Conservation (phyloP, 108 stramenopile genomes). For the Aurantiochytrium sp. region DNA sequence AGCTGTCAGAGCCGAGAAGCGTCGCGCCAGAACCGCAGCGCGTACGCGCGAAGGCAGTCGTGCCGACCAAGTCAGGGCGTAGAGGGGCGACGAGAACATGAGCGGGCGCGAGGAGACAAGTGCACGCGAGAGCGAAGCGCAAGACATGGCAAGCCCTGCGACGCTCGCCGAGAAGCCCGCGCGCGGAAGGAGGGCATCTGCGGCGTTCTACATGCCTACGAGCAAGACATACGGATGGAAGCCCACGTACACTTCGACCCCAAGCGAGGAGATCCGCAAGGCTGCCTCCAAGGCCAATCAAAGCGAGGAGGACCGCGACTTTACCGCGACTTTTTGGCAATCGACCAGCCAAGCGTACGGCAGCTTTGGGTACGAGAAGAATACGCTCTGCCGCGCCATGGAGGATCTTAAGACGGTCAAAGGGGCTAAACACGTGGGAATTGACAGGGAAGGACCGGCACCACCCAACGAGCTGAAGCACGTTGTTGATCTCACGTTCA, state of each 20-base stretch:
- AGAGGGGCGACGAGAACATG: no score
- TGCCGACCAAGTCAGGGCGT: no score
- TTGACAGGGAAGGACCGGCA: background rate
- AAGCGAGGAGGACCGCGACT: background rate
- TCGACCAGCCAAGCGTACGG: slow-evolving; percentile 12
- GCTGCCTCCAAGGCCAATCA: background rate
- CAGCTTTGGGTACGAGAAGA: slow-evolving; percentile 12
- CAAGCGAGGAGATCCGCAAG: background rate
- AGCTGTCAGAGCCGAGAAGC: no score
- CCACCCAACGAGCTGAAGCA: background rate
- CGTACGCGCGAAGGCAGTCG: no score
- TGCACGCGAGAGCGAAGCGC: no score
- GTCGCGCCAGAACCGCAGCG: no score
- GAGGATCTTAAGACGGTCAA: background rate
- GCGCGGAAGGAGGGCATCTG: no score
- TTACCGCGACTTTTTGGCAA: background rate
- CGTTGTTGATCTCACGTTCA: background rate
- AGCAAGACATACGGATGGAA: background rate
- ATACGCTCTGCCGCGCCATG: background rate
- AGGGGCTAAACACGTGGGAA: background rate
- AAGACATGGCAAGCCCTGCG: background rate
- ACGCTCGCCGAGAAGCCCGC: background rate
- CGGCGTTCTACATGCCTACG: background rate
- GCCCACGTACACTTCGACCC: background rate
- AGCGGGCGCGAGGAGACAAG: no score